Conservation (phyloP, 495 filamentous ascomycete genomes). For the Neurospora tetraspora region DNA sequence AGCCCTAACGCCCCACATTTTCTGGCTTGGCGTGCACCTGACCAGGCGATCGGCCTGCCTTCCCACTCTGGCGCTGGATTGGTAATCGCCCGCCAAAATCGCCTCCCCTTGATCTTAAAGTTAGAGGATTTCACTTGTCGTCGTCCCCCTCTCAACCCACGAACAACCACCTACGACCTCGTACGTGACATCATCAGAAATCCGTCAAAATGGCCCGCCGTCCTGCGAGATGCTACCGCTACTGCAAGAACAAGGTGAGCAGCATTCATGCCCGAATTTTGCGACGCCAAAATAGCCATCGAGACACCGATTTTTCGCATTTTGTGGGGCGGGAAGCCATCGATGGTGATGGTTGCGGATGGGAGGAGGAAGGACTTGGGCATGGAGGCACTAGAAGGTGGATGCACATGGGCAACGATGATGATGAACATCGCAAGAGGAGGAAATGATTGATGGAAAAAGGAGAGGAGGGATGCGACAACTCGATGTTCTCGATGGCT, state of each 20-base stretch:
- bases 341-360: background rate
- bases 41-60: background rate
- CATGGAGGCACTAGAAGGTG: background rate
- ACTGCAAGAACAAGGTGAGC: slow-evolving; percentile 99
- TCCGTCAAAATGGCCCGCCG: slow-evolving; percentile 90
- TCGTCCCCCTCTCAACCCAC: slow-evolving; percentile 25
- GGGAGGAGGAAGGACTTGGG: background rate
- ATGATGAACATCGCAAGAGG: background rate
- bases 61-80: slow-evolving; percentile 19
- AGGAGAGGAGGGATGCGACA: background rate
- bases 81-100: slow-evolving; percentile 33
- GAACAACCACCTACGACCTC: slow-evolving; percentile 27
- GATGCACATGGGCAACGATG: background rate
- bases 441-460: background rate
- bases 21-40: background rate
- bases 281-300: background rate
- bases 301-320: background rate
- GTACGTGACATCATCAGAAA: slow-evolving; percentile 39
- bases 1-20: slow-evolving; percentile 38
- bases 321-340: background rate
- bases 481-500: background rate
- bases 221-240: slow-evolving; percentile 98
- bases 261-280: slow-evolving; percentile 8
- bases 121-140: slow-evolving; percentile 20
- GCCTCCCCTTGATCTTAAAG: slow-evolving; percentile 19